These are phyloP conservation scores for Pleurotus sapidus DNA, from an alignment of 768 basidiomycete species.

Conservation along the genomic window DNA sequence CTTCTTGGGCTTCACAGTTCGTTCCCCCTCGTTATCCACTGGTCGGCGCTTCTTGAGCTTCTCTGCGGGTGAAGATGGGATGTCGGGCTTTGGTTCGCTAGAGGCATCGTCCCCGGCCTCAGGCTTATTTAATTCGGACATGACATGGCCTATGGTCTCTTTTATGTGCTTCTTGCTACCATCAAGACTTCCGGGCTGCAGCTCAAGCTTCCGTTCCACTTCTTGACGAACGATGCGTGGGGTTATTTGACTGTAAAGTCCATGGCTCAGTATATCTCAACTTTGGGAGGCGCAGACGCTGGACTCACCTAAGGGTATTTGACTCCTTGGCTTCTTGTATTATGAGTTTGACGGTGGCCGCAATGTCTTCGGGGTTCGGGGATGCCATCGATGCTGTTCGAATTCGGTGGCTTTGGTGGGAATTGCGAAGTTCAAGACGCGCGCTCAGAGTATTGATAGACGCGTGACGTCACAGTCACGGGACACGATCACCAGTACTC, in stretches of 20 bases:
- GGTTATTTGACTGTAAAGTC: slow-evolving; percentile 36
- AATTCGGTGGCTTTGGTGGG: too few relatives aligned
- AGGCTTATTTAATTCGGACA: slow-evolving; percentile 8
- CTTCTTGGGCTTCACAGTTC: slow-evolving; percentile 10
- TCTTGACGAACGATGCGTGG: slow-evolving; percentile 46
- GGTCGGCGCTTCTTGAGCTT: background rate
- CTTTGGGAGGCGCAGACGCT: background rate
- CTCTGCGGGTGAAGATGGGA: background rate
- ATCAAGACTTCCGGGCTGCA: slow-evolving; percentile 17
- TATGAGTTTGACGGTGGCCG: background rate
- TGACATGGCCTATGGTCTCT: slow-evolving; percentile 36
- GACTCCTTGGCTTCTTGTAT: background rate
- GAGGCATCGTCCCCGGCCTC: background rate
- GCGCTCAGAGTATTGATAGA: background rate
- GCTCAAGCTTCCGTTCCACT: slow-evolving; percentile 42
- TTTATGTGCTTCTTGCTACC: slow-evolving; percentile 43
- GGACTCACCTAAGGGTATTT: background rate
- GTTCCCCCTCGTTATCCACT: slow-evolving; percentile 10
- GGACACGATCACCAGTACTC: background rate
- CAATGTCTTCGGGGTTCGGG: background rate
- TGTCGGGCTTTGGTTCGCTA: slow-evolving; percentile 5
- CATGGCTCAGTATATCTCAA: background rate
- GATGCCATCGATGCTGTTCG: background rate
- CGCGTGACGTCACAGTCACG: background rate
- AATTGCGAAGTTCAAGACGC: too few relatives aligned